Evolutionary conservation across 108 stramenopile genomes (phyloP), one percentile per base, ranked within the genome.

Genomic region (Bacterosira constricta): DNA sequence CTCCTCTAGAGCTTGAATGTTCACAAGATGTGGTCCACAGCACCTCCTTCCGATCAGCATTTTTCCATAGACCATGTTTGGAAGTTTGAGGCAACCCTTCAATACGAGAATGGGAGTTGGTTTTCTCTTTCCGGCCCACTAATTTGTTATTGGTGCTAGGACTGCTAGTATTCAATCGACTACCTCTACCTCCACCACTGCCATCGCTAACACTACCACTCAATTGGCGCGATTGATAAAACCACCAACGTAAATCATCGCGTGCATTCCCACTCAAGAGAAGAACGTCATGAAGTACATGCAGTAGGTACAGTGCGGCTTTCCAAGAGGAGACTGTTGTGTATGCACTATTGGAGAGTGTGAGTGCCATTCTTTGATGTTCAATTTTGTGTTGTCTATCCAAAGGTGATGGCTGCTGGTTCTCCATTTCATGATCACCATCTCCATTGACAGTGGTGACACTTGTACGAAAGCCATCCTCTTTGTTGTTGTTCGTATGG

Each of bases 231-330:
- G 29, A 15, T 53, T 30, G 30, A 27, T 29, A 10, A 13, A 53
- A 1, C 52, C 52, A 15, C 27, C 2, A 30, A 7, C 26, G 29
- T 49, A 79, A 37, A 62, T 71, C 65, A 37, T 66, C 63, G 36
- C 78, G 78, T 35, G 65, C n/a, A n/a, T 71, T 67, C 9, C 39
- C 51, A 31, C 78, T 79, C 42, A 79, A 39, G 25, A 45, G 17
- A 4, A 79, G 42, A 1, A 66, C 37, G 41, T 79, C 78, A 12
- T 54, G 54, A 29, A 79, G 35, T 6, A 79, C 65, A 20, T 46
- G 38, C 4, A 79, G 62, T 18, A 79, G 47, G 41, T 71, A 69
- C 35, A 67, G 23, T 18, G 55, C 65, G 10, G 78, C 57, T 20
- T 37, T 60, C 58, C 70, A 71, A 26, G 78, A 66, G 21, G 47